Percentiles rank a stretch among this genome's conserved stretches.
Conservation (phyloP, 2,329 filamentous ascomycete genomes). For the Aspergillus luchuensis region DNA sequence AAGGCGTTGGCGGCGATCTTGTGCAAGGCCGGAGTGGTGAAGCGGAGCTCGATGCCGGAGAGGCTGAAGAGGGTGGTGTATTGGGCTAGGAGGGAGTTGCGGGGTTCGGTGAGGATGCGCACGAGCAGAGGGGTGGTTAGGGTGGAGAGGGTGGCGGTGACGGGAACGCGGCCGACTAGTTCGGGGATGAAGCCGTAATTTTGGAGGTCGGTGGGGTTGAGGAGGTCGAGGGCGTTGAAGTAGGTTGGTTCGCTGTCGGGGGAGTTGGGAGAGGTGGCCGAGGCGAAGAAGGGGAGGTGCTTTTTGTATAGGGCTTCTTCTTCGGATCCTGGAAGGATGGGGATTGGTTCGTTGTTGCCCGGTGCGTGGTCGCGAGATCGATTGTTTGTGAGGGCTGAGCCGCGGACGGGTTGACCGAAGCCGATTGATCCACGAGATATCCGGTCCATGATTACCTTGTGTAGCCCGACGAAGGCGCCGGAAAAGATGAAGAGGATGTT, state of each 20-base stretch:
- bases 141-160: constrained; percentile 80
- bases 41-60: constrained; percentile 72
- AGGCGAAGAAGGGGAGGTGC: constrained; percentile 61
- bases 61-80: constrained; percentile 87
- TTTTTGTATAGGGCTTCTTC: constrained; percentile 62
- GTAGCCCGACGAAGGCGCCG: constrained; percentile 89
- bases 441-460: constrained; percentile 84
- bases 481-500: constrained; percentile 98
- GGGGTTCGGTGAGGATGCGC: constrained; percentile 87
- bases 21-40: constrained; percentile 78
- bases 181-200: constrained; percentile 91
- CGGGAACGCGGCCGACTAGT: constrained; percentile 91
- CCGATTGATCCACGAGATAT: constrained; percentile 85
- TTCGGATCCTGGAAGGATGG: constrained; percentile 64
- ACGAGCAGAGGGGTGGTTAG: constrained; percentile 70
- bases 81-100: constrained; percentile 83
- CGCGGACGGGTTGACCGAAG: constrained; percentile 80
- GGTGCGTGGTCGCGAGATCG: constrained; percentile 26
- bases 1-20: constrained; percentile 74
- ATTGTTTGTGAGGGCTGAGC: constrained; percentile 40
- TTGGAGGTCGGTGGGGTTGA: constrained; percentile 75
- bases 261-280: constrained; percentile 49
- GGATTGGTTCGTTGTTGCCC: constrained; percentile 45
- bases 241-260: constrained; percentile 48
- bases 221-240: constrained; percentile 67